Evolutionary conservation across 2,329 filamentous ascomycete genomes (phyloP), one percentile per base, ranked within the genome.

Genomic region (Talaromyces piceae): DNA sequence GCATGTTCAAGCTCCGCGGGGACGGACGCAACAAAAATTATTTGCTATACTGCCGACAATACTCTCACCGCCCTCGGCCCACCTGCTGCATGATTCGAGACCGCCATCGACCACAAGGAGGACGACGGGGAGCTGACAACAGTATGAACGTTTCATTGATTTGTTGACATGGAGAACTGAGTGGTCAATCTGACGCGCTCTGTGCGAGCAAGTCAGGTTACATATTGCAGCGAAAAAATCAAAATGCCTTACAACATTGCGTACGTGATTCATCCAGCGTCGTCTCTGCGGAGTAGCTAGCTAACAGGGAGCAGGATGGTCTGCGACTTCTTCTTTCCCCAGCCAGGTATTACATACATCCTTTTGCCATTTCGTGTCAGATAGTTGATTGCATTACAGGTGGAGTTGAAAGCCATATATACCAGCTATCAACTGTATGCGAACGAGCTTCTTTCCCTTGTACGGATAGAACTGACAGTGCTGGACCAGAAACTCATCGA

Each of bases 241-340:
- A n/a, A n/a, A 22, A 86, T 86, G 83, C 77, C 81, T 49, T 86
- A 86, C 75, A 85, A 84, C 61, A 86, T 86, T 65, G 82, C 83
- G 80, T 83, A 69, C 61, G 79, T 68, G 33, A 41, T 26, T 11
- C 8, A 18, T 25, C 26, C 7, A 13, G 25, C 26, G 31, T 22
- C 41, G 33, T 39, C 16, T 26, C 13, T n/a, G 31, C 31, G 28
- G 13, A 23, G 41, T 23, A 30, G 23, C 43, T 44, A 46, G 45
- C 57, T 67, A 50, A 68, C 61, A 53, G 8, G 23, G 11, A 5
- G 41, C 58, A 83, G 80, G 54, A 98, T 98, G 93, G 88, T 96
- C 69, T 91, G 91, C 80, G 93, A 98, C 77, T 96, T 95, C 79
- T 98, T 98, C 83, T 98, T 94, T 67, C 93, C 93, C 12, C 91